phyloP scores from a whole-genome alignment of 2,329 filamentous ascomycete genomes.

The Fusarium cyanostomum region DNA sequence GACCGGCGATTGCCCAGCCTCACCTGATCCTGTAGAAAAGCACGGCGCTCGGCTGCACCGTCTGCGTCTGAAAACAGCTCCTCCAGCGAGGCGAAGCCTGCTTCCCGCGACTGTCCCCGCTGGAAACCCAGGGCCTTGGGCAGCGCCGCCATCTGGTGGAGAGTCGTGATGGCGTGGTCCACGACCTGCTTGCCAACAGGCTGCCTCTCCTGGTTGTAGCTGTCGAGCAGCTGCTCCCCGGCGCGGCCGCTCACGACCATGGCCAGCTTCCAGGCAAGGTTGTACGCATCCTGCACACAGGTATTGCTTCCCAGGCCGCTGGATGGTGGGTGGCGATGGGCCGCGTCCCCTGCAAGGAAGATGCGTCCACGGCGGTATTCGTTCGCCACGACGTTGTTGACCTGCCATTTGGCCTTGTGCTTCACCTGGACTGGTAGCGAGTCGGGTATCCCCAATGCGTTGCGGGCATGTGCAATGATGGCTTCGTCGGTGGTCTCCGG shows the following conservation, averaged over 20 bases:
- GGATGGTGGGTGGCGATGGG: constrained; percentile 65
- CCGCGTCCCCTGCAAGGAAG: constrained; percentile 60
- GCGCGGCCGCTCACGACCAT: constrained; percentile 52
- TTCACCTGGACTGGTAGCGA: constrained; percentile 21
- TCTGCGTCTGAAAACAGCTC: constrained; percentile 23
- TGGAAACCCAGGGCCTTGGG: constrained; percentile 57
- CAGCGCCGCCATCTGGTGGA: constrained; percentile 60
- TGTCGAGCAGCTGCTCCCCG: constrained; percentile 51
- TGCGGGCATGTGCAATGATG: constrained; percentile 19
- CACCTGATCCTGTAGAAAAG: not conserved
- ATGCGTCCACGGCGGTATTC: constrained; percentile 19
- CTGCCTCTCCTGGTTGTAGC: constrained; percentile 58
- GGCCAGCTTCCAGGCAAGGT: constrained; percentile 64
- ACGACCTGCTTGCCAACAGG: constrained; percentile 60
- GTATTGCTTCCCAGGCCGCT: constrained; percentile 68
- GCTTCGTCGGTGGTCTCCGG: constrained; percentile 20
- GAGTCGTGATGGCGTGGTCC: constrained; percentile 65
- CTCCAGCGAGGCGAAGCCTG: constrained; percentile 17
- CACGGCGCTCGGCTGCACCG: constrained; percentile 19
- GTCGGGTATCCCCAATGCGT: constrained; percentile 9
- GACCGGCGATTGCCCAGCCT: constrained; percentile 14
- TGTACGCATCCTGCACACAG: constrained; percentile 65
- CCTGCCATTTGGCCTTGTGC: constrained; percentile 26
- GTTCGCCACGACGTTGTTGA: constrained; percentile 22
- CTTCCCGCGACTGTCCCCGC: constrained; percentile 18